A percentile compares a stretch with the other conserved stretches of the same genome.
Conservation (phyloP, 2,329 filamentous ascomycete genomes). For the Dendryphion nanum region DNA sequence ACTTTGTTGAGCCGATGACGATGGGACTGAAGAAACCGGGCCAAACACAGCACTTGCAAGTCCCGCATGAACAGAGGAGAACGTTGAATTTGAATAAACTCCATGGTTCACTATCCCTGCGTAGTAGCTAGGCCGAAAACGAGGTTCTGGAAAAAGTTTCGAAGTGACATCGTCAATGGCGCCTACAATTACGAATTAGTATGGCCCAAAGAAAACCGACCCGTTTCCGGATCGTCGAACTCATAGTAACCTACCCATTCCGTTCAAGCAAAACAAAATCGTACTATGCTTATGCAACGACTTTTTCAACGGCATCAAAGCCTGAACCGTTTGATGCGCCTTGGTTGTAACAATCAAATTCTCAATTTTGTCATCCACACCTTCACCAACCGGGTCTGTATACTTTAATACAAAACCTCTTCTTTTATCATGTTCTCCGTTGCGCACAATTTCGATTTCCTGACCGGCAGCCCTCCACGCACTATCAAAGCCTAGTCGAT, state of each 20-base stretch:
- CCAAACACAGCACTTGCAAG: slow-evolving; percentile 56
- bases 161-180: slow-evolving; percentile 70
- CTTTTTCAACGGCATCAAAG: slow-evolving; percentile 48
- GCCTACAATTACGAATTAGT: slow-evolving; percentile 53
- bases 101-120: slow-evolving; percentile 63
- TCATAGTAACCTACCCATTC: slow-evolving; percentile 62
- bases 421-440: slow-evolving; percentile 42
- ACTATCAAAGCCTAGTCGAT: slow-evolving; percentile 46
- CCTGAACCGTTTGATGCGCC: slow-evolving; percentile 61
- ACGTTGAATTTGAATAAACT: slow-evolving; percentile 45
- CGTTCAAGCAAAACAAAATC: slow-evolving; percentile 71
- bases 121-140: slow-evolving; percentile 68
- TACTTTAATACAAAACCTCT: not conserved
- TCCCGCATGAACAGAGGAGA: slow-evolving; percentile 56
- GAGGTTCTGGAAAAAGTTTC: slow-evolving; percentile 62
- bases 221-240: not conserved
- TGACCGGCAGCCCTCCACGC: slow-evolving; percentile 44
- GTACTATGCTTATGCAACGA: slow-evolving; percentile 70
- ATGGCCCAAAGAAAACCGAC: not conserved
- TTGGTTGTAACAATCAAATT: slow-evolving; percentile 78
- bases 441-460: slow-evolving; percentile 44
- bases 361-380: slow-evolving; percentile 46
- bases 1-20: slow-evolving; percentile 5
- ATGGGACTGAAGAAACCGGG: slow-evolving; percentile 29
- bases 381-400: slow-evolving; percentile 15